These are phyloP conservation scores for Rhizomucor miehei DNA, from an alignment of 371 early-diverging fungal species.

Conservation along the genomic window DNA sequence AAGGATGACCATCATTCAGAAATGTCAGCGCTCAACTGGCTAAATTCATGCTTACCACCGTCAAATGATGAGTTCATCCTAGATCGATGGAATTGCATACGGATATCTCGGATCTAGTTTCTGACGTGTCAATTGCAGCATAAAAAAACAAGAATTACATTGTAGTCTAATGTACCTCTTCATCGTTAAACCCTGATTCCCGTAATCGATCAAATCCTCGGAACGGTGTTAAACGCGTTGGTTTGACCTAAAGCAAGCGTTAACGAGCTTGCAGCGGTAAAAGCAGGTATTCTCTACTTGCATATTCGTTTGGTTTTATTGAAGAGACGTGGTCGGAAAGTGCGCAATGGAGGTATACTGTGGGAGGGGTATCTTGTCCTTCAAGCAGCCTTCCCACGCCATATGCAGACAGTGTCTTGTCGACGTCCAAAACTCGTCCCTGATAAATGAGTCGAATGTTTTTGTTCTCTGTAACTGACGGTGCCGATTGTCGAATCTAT, in stretches of 20 bases:
- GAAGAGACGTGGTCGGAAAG: slow-evolving; percentile 34
- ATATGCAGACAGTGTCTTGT: slow-evolving; percentile 23
- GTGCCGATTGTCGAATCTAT: slow-evolving; percentile 21
- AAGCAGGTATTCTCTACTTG: background rate
- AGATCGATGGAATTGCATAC: slow-evolving; percentile 62
- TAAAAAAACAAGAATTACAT: too few relatives aligned
- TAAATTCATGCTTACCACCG: background rate
- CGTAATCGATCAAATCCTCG: slow-evolving; percentile 68
- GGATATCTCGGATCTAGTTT: slow-evolving; percentile 33
- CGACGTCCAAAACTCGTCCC: slow-evolving; percentile 42
- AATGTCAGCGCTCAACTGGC: too few relatives aligned
- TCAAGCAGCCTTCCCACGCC: slow-evolving; percentile 30
- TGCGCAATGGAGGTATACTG: slow-evolving; percentile 45
- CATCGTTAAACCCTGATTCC: slow-evolving; percentile 68
- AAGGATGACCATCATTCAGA: background rate
- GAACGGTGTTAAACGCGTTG: slow-evolving; percentile 22
- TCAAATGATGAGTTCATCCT: slow-evolving; percentile 22
- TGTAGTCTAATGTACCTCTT: slow-evolving; percentile 46
- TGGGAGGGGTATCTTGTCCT: slow-evolving; percentile 28
- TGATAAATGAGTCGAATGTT: slow-evolving; percentile 55
- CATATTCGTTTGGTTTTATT: background rate
- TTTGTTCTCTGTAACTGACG: slow-evolving; percentile 25
- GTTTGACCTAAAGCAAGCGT: background rate
- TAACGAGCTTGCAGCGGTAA: background rate
- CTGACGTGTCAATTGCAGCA: too few relatives aligned